A percentile compares a stretch with the other conserved stretches of the same genome.
phyloP scores from a whole-genome alignment of 2,329 filamentous ascomycete genomes.

The Aspergillus latus region DNA sequence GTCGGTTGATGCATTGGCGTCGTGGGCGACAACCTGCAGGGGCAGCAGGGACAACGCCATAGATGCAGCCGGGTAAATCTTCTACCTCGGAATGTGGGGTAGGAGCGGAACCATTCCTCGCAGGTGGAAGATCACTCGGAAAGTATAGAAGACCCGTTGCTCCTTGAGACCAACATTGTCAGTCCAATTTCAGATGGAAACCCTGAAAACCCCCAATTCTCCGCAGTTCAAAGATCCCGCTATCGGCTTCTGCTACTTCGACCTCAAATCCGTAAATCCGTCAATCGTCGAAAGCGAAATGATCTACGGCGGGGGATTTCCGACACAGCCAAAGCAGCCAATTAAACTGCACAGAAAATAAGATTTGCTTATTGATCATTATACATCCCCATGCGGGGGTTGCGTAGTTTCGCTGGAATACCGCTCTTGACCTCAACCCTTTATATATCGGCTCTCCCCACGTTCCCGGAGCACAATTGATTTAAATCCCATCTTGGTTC shows the following conservation, averaged over 20 bases:
- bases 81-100: slow-evolving; percentile 6
- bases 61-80: background rate
- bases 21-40: too few species aligned
- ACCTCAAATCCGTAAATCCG: background rate
- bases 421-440: background rate
- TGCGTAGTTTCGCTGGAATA: background rate
- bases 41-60: too few species aligned
- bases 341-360: background rate
- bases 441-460: background rate
- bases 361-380: slow-evolving; percentile 13
- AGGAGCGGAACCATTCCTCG: slow-evolving; percentile 7
- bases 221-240: background rate
- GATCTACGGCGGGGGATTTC: slow-evolving; percentile 5
- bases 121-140: background rate
- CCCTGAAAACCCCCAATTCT: background rate
- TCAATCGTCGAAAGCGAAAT: background rate
- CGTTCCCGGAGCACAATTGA: background rate
- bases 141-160: background rate
- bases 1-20: too few species aligned
- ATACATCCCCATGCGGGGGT: slow-evolving; percentile 7
- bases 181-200: background rate
- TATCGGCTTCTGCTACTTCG: background rate
- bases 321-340: background rate
- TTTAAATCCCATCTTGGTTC: background rate
- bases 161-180: too few species aligned